Base-by-base conservation (phyloP, 192 early-diverging fungal species). In the Pilaira anomala region DNA sequence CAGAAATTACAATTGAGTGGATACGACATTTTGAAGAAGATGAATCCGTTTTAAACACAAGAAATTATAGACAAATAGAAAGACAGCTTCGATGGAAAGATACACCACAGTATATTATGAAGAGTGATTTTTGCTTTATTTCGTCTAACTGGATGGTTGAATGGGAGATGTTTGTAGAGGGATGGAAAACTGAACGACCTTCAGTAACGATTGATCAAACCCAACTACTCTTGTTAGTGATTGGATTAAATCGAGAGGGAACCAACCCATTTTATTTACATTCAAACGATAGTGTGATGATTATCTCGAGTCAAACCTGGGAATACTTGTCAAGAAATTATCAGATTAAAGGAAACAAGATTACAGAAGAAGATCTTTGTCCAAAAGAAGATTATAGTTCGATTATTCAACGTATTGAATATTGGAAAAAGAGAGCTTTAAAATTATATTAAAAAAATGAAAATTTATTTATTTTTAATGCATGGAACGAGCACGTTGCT, bases 121-220 rank as follows among this genome's bases (percentile, higher is more conserved):
- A 46, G 13, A 8, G 6, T 22, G 33, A 26, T 5, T 16, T 9
- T 9, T 60, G 29, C 19, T 67, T 67, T 33, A 51, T 67, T 14
- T 28, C 65, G 13, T 33, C 65, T 7, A 14, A 22, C 2, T 67
- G 65, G 65, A 60, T 67, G 56, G 48, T 22, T 29, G 14, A 19
- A 16, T 67, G 65, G 65, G 65, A 67, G 29, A 57, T 25, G 57
- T 67, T 60, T 60, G 41, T 67, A 3, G 65, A 67, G 21, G 65
- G 65, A 0, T 67, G 65, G 56, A 14, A 45, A 3, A 58, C 39
- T 0, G 18, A 30, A 14, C 46, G 44, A n/a, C 65, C 65, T 18
- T 12, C 36, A 9, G 16, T 40, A 0, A 6, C 3, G 7, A 56
- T 65, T 16, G 49, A 65, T 30, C 51, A 65, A 24, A 33, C 54